Evolutionary conservation across 2,329 filamentous ascomycete genomes (phyloP).

Genomic region (Neopestalotiopsis clavispora): DNA sequence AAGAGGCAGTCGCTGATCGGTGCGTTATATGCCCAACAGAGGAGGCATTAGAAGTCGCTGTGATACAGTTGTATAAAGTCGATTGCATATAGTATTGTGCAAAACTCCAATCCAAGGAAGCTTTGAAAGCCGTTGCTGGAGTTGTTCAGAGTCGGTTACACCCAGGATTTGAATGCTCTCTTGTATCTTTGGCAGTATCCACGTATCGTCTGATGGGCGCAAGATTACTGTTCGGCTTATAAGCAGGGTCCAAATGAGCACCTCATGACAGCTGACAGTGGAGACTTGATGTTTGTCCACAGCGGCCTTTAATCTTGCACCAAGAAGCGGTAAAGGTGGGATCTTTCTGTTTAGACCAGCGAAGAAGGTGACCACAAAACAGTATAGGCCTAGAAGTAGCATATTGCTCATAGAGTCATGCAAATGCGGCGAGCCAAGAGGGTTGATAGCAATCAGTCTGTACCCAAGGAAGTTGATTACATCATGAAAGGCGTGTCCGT

Average conservation of each 20-base stretch:
- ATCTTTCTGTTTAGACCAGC: conserved; percentile 19
- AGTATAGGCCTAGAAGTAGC: conserved; percentile 31
- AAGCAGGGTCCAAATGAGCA: conserved; percentile 29
- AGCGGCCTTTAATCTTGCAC: conserved; percentile 12
- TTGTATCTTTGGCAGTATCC: conserved; percentile 1
- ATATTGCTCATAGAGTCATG: conserved; percentile 20
- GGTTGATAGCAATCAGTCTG: conserved; percentile 28
- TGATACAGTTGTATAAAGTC: neutral
- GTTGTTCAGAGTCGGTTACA: neutral
- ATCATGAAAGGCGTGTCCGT: conserved; percentile 30
- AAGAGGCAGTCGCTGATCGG: neutral
- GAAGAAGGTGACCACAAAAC: conserved; percentile 31
- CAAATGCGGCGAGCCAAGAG: conserved; percentile 11
- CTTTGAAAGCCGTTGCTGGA: neutral
- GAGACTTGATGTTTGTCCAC: neutral
- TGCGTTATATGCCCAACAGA: neutral
- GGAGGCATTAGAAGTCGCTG: neutral
- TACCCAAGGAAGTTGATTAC: conserved; percentile 31
- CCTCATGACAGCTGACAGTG: conserved; percentile 15
- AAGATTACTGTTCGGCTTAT: conserved; percentile 14
- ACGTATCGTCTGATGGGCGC: neutral
- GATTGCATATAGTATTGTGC: neutral
- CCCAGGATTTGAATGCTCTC: neutral
- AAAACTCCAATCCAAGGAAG: conserved; percentile 10
- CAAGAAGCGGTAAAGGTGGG: conserved; percentile 22